These are phyloP conservation scores for Porphyridium purpureum DNA, from an alignment of 23 red algal genomes.

Conservation along the genomic window DNA sequence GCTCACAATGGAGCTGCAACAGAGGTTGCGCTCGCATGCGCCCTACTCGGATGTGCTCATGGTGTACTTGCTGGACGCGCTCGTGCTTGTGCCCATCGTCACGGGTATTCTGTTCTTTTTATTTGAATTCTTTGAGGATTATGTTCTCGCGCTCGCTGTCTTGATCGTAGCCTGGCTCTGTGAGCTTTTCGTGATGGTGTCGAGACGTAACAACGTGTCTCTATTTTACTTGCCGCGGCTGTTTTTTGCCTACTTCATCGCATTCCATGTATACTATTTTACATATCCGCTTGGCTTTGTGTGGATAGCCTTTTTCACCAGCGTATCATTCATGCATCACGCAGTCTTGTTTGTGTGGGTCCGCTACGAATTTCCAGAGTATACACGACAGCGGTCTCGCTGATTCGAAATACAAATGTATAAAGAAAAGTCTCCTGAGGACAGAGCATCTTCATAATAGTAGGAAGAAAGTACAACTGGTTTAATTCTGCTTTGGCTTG, in stretches of 20 bases:
- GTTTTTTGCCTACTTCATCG: slow-evolving; percentile 79
- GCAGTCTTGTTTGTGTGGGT: slow-evolving; percentile 54
- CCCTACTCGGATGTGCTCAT: slow-evolving; percentile 49
- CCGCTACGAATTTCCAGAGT: slow-evolving; percentile 48
- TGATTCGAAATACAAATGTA: no score
- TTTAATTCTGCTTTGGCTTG: slow-evolving; percentile 46
- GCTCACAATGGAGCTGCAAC: slow-evolving; percentile 63
- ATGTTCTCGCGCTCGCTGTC: slow-evolving; percentile 65
- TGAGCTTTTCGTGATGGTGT: slow-evolving; percentile 54
- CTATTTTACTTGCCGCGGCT: slow-evolving; percentile 52
- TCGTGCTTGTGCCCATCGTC: slow-evolving; percentile 95
- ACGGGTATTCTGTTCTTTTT: slow-evolving; percentile 97
- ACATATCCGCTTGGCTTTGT: slow-evolving; percentile 88
- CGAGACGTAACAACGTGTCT: slow-evolving; percentile 45
- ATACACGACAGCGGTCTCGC: no score
- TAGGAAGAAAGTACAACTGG: no score
- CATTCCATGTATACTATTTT: slow-evolving; percentile 99
- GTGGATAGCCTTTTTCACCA: slow-evolving; percentile 62
- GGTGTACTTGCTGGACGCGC: slow-evolving; percentile 57
- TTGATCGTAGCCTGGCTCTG: slow-evolving; percentile 80
- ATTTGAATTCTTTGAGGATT: slow-evolving; percentile 85
- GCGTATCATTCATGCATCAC: slow-evolving; percentile 83
- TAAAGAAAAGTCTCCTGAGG: no score
- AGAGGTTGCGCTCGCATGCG: slow-evolving; percentile 30
- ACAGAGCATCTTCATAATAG: no score